Evolutionary conservation across 2,329 filamentous ascomycete species (phyloP).

Genomic region (Emericellopsis atlantica): DNA sequence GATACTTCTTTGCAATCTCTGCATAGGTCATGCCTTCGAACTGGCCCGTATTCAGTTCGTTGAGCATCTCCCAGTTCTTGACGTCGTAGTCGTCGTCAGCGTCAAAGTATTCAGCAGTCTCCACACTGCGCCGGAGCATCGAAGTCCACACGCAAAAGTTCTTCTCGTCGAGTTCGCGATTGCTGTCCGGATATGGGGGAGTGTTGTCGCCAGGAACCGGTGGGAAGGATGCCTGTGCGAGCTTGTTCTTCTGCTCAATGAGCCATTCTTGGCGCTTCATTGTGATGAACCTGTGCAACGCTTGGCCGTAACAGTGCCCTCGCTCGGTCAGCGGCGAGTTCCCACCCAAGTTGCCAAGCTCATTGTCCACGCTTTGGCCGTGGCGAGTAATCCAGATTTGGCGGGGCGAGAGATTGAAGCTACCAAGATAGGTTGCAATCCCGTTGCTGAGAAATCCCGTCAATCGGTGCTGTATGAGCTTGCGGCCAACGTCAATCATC

Average conservation of each 20-base stretch:
- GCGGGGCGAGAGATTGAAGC: constrained; percentile 88
- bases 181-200: constrained; percentile 82
- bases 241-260: constrained; percentile 66
- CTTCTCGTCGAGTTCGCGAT: constrained; percentile 59
- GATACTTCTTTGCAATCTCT: constrained; percentile 69
- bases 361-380: constrained; percentile 82
- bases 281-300: constrained; percentile 75
- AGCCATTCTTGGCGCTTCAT: constrained; percentile 73
- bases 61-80: constrained; percentile 96
- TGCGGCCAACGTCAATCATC: constrained; percentile 95
- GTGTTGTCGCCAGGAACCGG: constrained; percentile 84
- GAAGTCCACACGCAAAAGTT: constrained; percentile 98
- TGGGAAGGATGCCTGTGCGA: constrained; percentile 70
- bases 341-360: constrained; percentile 78
- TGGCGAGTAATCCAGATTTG: constrained; percentile 98
- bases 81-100: constrained; percentile 87
- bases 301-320: constrained; percentile 65
- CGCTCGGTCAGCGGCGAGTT: constrained; percentile 75
- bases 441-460: constrained; percentile 85
- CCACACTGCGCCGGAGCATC: constrained; percentile 82
- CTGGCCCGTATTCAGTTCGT: constrained; percentile 84
- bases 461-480: constrained; percentile 81
- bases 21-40: constrained; percentile 95
- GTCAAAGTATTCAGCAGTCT: constrained; percentile 83
- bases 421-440: constrained; percentile 88